Evolutionary conservation across 768 basidiomycete species (phyloP), one percentile per base, ranked within the genome.

Genomic region (Phylloporus rhodoxanthus): DNA sequence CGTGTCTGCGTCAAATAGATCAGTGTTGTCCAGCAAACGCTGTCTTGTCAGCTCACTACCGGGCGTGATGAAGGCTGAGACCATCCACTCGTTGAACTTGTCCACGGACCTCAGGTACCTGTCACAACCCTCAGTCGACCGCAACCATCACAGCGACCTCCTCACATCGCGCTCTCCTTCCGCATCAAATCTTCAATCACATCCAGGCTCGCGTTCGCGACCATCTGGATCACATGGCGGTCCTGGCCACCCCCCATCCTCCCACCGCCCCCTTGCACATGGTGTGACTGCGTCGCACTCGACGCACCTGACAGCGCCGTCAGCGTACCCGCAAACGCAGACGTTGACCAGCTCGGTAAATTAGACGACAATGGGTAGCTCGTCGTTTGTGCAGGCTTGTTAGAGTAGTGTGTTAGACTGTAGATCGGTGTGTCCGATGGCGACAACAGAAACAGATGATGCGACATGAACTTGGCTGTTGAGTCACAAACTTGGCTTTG

Each of bases 61-160:
- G 1, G 94, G 85, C 0, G 96, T 98, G 17, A 98, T 75, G 70
- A 97, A 98, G 26, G 90, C 92, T 14, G 96, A 98, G 17, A 98
- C 84, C 3, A 84, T 94, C 96, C 96, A 99, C 65, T 98, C 96
- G 63, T 98, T 97, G 71, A 97, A 96, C 72, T 87, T 91, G 76
- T 99, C 96, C 51, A 98, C 84, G 15, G 84, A 81, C 65, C 94
- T 95, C 49, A 97, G 75, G 68, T 97, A 97, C 87, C 96, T 98
- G 63, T 34, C 39, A 45, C 64, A 19, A 52, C 50, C n/a, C 40
- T 64, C 50, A 59, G 60, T 47, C n/a, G 20, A 23, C 21, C 8
- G 45, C 33, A 37, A 34, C 48, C 48, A 52, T 50, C 50, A 48
- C 43, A 36, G 14, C 14, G 37, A 30, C 15, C n/a, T 26, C n/a